Conservation (phyloP, 495 filamentous ascomycete genomes). For the Podospora conica region DNA sequence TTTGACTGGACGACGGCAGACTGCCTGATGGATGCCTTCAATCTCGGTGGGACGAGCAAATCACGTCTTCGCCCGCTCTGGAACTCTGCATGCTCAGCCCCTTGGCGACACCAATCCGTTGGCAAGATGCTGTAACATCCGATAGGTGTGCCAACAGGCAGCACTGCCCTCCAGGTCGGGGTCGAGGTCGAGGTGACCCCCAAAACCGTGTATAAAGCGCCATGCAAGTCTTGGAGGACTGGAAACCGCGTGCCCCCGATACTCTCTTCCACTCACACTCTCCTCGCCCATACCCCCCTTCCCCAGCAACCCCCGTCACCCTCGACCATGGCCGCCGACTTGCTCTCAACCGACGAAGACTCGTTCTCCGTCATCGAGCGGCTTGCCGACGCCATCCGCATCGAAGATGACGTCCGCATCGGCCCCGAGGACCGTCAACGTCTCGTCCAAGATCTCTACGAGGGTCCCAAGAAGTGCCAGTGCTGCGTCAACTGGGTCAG, state of each 20-base stretch:
- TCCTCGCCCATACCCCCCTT: no score
- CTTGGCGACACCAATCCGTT: background rate
- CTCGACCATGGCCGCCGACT: background rate
- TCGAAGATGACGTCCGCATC: conserved; percentile 13
- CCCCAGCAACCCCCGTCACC: background rate
- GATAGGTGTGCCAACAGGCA: background rate
- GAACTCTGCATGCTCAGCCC: background rate
- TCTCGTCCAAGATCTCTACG: conserved; percentile 24
- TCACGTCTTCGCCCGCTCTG: background rate
- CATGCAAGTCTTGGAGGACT: background rate
- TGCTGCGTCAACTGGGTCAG: conserved; percentile 32
- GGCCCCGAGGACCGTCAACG: conserved; percentile 15
- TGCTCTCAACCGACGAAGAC: conserved; percentile 11
- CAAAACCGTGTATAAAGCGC: background rate
- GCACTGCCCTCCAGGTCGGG: background rate
- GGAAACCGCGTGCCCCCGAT: background rate
- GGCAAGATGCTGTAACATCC: background rate
- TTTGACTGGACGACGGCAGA: background rate
- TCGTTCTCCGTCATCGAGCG: conserved; percentile 20
- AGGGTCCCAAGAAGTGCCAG: conserved; percentile 23
- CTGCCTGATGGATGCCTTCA: background rate
- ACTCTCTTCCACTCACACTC: no score
- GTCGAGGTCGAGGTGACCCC: no score
- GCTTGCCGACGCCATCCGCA: conserved; percentile 19
- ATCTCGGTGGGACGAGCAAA: background rate